These are phyloP conservation scores for Vigna radiata DNA, from an alignment of 306 rosid species.

Conservation along the genomic window DNA sequence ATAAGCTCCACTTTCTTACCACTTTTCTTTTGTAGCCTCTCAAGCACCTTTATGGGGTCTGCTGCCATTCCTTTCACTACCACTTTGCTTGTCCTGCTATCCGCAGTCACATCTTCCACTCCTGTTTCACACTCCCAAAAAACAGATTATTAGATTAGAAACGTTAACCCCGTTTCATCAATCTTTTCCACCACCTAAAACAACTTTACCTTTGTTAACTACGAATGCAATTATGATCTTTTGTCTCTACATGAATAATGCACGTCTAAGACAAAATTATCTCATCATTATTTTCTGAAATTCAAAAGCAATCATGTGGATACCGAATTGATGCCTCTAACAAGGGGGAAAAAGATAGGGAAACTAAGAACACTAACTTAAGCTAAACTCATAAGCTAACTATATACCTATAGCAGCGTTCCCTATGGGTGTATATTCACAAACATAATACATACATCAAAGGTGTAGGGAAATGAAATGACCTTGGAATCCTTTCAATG, in stretches of 20 bases:
- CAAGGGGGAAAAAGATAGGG: not conserved
- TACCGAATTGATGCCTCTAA: not conserved
- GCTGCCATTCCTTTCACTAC: conserved; percentile 77
- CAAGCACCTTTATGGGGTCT: conserved; percentile 73
- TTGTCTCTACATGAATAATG: conserved; percentile 34
- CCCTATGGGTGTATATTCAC: too few species aligned
- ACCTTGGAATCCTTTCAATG: conserved; percentile 88
- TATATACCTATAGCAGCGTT: not conserved
- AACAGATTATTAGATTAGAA: not conserved
- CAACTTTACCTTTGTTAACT: not conserved
- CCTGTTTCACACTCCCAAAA: conserved; percentile 45
- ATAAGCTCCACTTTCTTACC: conserved; percentile 75
- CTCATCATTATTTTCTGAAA: conserved; percentile 18
- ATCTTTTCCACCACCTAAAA: not conserved
- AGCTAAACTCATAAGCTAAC: not conserved
- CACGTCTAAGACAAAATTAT: not conserved
- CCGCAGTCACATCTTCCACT: conserved; percentile 71
- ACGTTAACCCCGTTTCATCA: not conserved
- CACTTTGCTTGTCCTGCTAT: conserved; percentile 67
- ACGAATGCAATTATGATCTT: conserved; percentile 3
- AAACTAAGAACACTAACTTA: not conserved
- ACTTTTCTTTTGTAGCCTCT: conserved; percentile 76
- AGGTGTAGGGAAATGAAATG: conserved; percentile 11
- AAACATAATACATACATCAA: not conserved
- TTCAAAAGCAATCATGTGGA: conserved; percentile 8